A percentile compares a stretch with the other conserved stretches of the same genome.
Conservation (phyloP, 371 early-diverging fungal species). For the Apophysomyces ossiformis region DNA sequence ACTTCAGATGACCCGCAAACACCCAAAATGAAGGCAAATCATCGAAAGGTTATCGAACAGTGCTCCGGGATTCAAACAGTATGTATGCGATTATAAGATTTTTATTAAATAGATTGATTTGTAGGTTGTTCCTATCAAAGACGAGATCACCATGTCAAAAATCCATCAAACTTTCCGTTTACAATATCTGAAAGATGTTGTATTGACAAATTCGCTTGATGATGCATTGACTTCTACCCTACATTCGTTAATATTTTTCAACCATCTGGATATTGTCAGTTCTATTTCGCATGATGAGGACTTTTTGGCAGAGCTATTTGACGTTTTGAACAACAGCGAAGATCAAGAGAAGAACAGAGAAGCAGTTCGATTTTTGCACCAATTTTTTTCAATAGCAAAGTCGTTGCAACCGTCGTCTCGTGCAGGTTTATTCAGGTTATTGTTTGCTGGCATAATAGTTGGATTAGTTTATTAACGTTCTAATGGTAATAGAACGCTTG, state of each 20-base stretch:
- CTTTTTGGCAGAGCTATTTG: constrained; percentile 71
- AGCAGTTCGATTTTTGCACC: constrained; percentile 75
- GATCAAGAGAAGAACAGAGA: constrained; percentile 58
- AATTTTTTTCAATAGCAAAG: constrained; percentile 76
- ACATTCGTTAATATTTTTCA: constrained; percentile 75
- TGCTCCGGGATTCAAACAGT: constrained; percentile 71
- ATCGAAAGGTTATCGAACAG: constrained; percentile 68
- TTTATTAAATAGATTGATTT: background rate
- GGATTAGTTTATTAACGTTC: background rate
- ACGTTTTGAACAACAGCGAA: constrained; percentile 57
- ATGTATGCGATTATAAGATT: background rate
- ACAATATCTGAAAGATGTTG: constrained; percentile 83
- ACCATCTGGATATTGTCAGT: constrained; percentile 80
- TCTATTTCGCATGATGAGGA: constrained; percentile 69
- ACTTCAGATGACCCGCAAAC: constrained; percentile 72
- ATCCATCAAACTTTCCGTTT: constrained; percentile 85
- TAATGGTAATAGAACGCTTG: constrained; percentile 55
- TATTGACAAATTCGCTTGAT: constrained; percentile 72
- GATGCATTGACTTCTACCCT: constrained; percentile 74
- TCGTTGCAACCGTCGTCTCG: constrained; percentile 65
- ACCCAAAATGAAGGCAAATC: constrained; percentile 68
- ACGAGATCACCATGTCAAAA: constrained; percentile 65
- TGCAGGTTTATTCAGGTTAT: constrained; percentile 57
- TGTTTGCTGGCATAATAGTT: too few relatives aligned
- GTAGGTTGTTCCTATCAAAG: constrained; percentile 76